Evolutionary conservation across 129 eudicot genomes (phyloP).

Genomic region (Daucus carota): DH1_v3.0 NC_030385.2:43613001-43613500

Average conservation of each 20-base stretch:
- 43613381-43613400: neutral
- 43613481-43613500: constrained; percentile 10
- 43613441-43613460: neutral
- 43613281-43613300: constrained; percentile 17
- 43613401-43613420: neutral
- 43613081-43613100: constrained; percentile 57
- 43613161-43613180: constrained; percentile 38
- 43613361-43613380: constrained; percentile 28
- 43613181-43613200: constrained; percentile 70
- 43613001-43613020: constrained; percentile 66
- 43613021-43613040: constrained; percentile 29
- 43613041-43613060: constrained; percentile 38
- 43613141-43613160: constrained; percentile 47
- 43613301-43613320: constrained; percentile 17
- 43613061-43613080: constrained; percentile 66
- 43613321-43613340: constrained; percentile 20
- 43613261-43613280: constrained; percentile 26
- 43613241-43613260: constrained; percentile 27
- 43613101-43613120: constrained; percentile 39
- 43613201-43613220: constrained; percentile 95
- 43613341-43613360: constrained; percentile 14
- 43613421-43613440: constrained; percentile 2
- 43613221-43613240: constrained; percentile 39
- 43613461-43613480: neutral
- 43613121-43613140: constrained; percentile 59